phyloP scores from a whole-genome alignment of 495 filamentous ascomycete species.

The Rusavskia elegans region DNA sequence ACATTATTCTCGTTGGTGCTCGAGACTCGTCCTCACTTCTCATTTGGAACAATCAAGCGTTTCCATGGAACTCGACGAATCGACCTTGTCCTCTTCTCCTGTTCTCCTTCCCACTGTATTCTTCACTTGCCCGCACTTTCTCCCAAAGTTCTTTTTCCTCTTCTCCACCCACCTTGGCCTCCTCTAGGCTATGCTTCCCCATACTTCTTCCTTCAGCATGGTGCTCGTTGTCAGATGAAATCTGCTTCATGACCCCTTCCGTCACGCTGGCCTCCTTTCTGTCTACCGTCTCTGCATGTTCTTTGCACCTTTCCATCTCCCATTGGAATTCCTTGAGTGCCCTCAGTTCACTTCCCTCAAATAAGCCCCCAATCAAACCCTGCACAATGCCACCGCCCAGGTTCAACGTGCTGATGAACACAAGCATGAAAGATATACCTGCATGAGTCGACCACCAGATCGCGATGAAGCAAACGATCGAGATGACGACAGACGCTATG shows the following conservation, averaged over 20 bases:
- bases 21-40: no score
- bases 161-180: neutral
- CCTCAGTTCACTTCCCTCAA: conserved; percentile 67
- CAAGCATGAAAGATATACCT: conserved; percentile 66
- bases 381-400: conserved; percentile 63
- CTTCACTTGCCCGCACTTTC: neutral
- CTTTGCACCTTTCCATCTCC: conserved; percentile 45
- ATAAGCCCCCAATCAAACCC: conserved; percentile 72
- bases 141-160: neutral
- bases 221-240: no score
- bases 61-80: no score
- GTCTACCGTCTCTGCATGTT: neutral
- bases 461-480: conserved; percentile 54
- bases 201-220: neutral
- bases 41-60: neutral
- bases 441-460: conserved; percentile 72
- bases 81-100: neutral
- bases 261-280: neutral
- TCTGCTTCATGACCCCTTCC: neutral
- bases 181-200: neutral
- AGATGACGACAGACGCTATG: conserved; percentile 41
- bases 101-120: neutral
- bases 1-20: no score
- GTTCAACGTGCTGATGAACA: conserved; percentile 60
- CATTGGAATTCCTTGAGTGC: conserved; percentile 88